Conservation (phyloP, 2,329 filamentous ascomycete genomes). For the Thelonectria discophora region DNA sequence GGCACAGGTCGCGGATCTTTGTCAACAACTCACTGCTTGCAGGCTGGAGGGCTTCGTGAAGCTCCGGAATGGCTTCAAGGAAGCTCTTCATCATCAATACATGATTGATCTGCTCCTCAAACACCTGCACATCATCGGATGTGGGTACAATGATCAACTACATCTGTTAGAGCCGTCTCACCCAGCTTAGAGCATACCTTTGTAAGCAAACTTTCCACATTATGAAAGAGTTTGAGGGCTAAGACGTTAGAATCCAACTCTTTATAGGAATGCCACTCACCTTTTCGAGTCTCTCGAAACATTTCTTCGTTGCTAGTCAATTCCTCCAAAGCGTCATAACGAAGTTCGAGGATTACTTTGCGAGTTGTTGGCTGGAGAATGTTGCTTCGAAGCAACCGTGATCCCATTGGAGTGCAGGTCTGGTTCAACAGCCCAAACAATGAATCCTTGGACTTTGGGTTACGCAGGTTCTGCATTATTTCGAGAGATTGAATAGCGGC, state of each 20-base stretch:
- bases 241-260: background rate
- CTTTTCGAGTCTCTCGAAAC: slow-evolving; percentile 78
- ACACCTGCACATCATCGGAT: slow-evolving; percentile 70
- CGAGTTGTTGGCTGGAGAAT: slow-evolving; percentile 88
- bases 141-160: slow-evolving; percentile 81
- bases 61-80: slow-evolving; percentile 69
- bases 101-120: slow-evolving; percentile 85
- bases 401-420: slow-evolving; percentile 88
- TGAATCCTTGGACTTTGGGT: slow-evolving; percentile 80
- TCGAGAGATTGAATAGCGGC: slow-evolving; percentile 88
- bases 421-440: slow-evolving; percentile 87
- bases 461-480: slow-evolving; percentile 85
- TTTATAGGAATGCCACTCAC: slow-evolving; percentile 50
- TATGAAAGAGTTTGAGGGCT: slow-evolving; percentile 78
- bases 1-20: slow-evolving; percentile 75
- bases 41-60: slow-evolving; percentile 74
- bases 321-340: slow-evolving; percentile 87
- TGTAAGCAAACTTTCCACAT: slow-evolving; percentile 82
- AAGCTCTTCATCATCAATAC: slow-evolving; percentile 89
- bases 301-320: slow-evolving; percentile 83
- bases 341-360: slow-evolving; percentile 69
- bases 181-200: slow-evolving; percentile 58
- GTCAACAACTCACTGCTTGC: slow-evolving; percentile 71
- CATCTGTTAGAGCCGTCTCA: background rate
- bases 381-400: slow-evolving; percentile 82